phyloP scores from a whole-genome alignment of 768 basidiomycete genomes.

The Neoboletus brunneissimus region DNA sequence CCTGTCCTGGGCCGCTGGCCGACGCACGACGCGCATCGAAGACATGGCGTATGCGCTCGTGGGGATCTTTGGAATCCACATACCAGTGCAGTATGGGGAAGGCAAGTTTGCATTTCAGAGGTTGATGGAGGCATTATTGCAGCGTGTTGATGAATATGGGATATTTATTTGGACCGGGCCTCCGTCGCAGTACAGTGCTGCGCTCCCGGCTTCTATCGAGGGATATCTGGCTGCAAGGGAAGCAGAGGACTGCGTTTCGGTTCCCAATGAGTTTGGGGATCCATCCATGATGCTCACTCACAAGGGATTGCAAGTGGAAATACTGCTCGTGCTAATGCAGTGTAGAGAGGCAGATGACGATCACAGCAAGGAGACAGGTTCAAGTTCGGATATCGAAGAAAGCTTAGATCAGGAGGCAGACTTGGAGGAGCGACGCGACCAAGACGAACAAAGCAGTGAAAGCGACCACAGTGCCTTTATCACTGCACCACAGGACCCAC shows the following conservation, averaged over 20 bases:
- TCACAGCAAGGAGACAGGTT: background rate
- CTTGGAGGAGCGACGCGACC: background rate
- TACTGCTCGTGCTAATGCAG: background rate
- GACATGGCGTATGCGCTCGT: constrained; percentile 27
- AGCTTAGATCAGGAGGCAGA: background rate
- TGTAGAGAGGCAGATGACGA: constrained; percentile 5
- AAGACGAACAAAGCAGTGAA: background rate
- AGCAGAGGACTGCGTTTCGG: background rate
- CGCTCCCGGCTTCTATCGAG: constrained; percentile 6
- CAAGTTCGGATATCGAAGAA: background rate
- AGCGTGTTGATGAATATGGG: background rate
- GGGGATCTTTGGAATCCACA: constrained; percentile 18
- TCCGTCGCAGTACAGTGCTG: constrained; percentile 3
- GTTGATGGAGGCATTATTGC: constrained; percentile 9
- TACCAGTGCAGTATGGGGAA: constrained; percentile 26
- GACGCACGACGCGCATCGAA: constrained; percentile 24
- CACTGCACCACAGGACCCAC: background rate
- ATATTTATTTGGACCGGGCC: constrained; percentile 9
- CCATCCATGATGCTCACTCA: constrained; percentile 3
- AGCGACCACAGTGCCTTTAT: background rate
- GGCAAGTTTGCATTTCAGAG: constrained; percentile 24
- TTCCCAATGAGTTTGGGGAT: constrained; percentile 6
- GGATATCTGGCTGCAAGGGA: constrained; percentile 7
- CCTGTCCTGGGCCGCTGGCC: constrained; percentile 17
- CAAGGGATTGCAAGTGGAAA: constrained; percentile 9